Base-by-base conservation (phyloP, 2,329 filamentous ascomycete genomes). In the Dothideomycetes sp. region DNA sequence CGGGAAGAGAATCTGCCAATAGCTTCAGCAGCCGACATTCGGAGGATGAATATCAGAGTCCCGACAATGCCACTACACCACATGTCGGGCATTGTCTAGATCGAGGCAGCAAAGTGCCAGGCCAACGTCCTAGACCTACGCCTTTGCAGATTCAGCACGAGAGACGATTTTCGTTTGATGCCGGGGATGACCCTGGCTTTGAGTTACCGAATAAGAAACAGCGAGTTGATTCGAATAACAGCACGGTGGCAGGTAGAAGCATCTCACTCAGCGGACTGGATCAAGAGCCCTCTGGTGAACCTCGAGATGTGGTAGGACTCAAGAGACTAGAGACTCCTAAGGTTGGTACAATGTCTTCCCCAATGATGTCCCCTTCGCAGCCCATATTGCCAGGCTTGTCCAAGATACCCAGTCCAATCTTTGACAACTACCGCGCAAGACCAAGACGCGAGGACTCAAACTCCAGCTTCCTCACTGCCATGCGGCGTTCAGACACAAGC, bases 391-490 rank as follows among this genome's bases (percentile, higher is more conserved):
- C 32, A 15, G n/a, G 36, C 17, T 22, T 39, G 4, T 62, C 64
- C 4, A 61, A 62, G 42, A 67, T 66, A 16, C 64, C 64, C n/a
- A 64, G 58, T 34, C 64, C 63, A n/a, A 46, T 61, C 1, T 57
- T 59, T 41, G 52, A 46, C 5, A 27, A 48, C 30, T 40, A 44
- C 4, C 32, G 57, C 2, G 59, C 58, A 17, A 56, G 52, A 19
- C 53, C 57, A 19, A 57, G 64, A 31, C 53, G 60, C 22, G 59
- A 63, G 19, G 52, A 51, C 24, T 66, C 63, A 4, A 36, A 41
- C 2, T 59, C 61, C 2, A 65, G 61, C 46, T 38, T 61, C 4
- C 48, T 59, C n/a, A 60, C 57, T 4, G 45, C 49, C 2, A 50
- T 52, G 30, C 45, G 46, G 31, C 35, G 43, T 34, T 34, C 48